Evolutionary conservation across 2,329 filamentous ascomycete species (phyloP).

Genomic region (Byssochlamys sp.): DNA sequence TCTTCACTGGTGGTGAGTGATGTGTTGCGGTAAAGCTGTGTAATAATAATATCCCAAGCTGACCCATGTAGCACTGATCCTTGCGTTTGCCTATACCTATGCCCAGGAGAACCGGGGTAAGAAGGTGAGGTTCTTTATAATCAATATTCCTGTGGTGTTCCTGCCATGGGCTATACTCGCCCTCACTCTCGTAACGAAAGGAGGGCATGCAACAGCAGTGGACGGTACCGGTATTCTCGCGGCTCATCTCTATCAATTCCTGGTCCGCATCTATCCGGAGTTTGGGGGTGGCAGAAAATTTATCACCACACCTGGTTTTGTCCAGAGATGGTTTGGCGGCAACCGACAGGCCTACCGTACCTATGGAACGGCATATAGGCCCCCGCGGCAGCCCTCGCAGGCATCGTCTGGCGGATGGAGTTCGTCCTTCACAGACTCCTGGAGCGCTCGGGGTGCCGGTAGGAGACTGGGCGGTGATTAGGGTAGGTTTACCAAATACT

Average conservation of each 20-base stretch:
- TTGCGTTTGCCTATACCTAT: conserved; percentile 75
- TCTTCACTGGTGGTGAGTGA: conserved; percentile 32
- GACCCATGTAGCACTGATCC: conserved; percentile 56
- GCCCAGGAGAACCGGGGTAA: conserved; percentile 73
- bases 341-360: conserved; percentile 40
- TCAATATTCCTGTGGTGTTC: conserved; percentile 72
- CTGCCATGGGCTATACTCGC: conserved; percentile 72
- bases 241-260: conserved; percentile 82
- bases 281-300: conserved; percentile 75
- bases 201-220: conserved; percentile 47
- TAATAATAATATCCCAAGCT: conserved; percentile 8
- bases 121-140: conserved; percentile 68
- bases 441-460: conserved; percentile 32
- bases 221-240: conserved; percentile 72
- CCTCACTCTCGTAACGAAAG: conserved; percentile 60
- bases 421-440: conserved; percentile 23
- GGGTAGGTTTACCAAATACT: conserved; percentile 4
- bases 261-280: conserved; percentile 76
- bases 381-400: conserved; percentile 16
- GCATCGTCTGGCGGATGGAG: conserved; percentile 18
- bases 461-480: conserved; percentile 31
- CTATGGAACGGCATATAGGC: conserved; percentile 55
- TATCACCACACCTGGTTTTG: conserved; percentile 61
- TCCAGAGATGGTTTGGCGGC: conserved; percentile 57
- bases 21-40: conserved; percentile 1